Conservation (phyloP, 2,329 filamentous ascomycete genomes). For the Dactylellina haptotyla region DNA sequence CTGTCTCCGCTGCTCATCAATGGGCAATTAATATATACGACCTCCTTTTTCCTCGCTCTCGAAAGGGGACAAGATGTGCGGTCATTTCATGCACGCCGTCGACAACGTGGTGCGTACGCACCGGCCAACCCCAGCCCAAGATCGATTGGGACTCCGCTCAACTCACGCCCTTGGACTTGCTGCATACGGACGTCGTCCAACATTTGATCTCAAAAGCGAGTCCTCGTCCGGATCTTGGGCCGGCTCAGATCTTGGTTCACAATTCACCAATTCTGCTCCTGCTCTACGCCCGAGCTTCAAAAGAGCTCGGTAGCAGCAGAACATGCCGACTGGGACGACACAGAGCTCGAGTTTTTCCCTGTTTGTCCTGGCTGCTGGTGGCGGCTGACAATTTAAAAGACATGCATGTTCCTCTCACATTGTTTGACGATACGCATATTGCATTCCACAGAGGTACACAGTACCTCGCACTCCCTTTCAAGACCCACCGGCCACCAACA, state of each 20-base stretch:
- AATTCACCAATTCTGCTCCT: too few relatives aligned
- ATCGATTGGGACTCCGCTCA: slow-evolving; percentile 15
- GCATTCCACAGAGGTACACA: too few relatives aligned
- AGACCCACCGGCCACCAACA: not conserved
- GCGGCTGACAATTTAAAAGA: too few relatives aligned
- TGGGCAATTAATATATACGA: slow-evolving; percentile 1
- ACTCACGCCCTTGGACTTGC: slow-evolving; percentile 35
- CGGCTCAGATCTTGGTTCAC: not conserved
- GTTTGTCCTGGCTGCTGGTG: too few relatives aligned
- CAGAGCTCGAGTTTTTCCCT: too few relatives aligned
- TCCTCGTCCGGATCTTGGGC: too few relatives aligned
- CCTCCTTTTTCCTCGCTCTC: not conserved
- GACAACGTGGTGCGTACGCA: slow-evolving; percentile 23
- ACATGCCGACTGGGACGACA: too few relatives aligned
- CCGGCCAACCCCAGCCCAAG: slow-evolving; percentile 20
- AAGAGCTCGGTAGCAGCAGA: too few relatives aligned
- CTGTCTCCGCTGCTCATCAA: not conserved
- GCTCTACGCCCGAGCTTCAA: too few relatives aligned
- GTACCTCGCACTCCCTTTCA: too few relatives aligned
- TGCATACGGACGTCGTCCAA: slow-evolving; percentile 28
- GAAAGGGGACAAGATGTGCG: slow-evolving; percentile 28
- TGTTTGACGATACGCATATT: too few relatives aligned
- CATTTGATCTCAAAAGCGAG: not conserved
- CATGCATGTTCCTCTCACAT: too few relatives aligned
- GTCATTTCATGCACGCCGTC: slow-evolving; percentile 20